Evolutionary conservation across 179 eudicot genomes (phyloP), one percentile per base, ranked within the genome.

Genomic region (Patellifolia procumbens): DNA sequence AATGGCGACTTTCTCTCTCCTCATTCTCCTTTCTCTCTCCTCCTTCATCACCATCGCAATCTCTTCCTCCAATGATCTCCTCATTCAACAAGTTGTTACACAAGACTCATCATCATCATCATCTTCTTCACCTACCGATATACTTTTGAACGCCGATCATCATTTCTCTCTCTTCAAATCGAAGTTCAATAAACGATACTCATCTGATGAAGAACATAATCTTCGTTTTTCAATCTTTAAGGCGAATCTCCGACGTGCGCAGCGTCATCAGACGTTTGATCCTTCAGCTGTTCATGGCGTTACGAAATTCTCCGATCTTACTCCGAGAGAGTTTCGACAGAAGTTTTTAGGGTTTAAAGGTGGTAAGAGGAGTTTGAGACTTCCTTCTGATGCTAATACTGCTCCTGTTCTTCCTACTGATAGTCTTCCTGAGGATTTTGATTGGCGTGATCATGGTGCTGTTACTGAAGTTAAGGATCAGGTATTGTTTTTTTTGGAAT

Each of bases 371-470:
- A 62, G 66, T 13, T 72, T 90, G 17, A 77, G 81, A 78, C 82
- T 89, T 16, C 97, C 95, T 5, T 60, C 82, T 20, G 93, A 90
- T 70, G 97, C 95, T 7, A 78, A 86, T 17, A 82, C 84, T 70
- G 98, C 98, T 22, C 98, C 98, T 67, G 79, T 80, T 19, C 82
- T 93, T 49, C 97, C 97, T 39, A 92, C 97, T 0, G 82, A 82
- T 31, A 80, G 87, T 76, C 86, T 93, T 0, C 98, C 98, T 0
- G 45, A 70, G 4, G 91, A 90, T 60, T 93, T 93, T 48, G 98
- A 93, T 74, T 93, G 98, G 98, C 78, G 98, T 15, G 95, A 90
- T 10, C 83, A 86, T 3, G 98, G 98, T 2, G 98, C 98, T 58
- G 98, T 93, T 16, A 87, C 93, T 12, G 80, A 60, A 7, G 95